Percentiles rank a stretch among this genome's conserved stretches.
Conservation (phyloP, 31 red algal genomes). For the Porphyra umbilicalis region DNA sequence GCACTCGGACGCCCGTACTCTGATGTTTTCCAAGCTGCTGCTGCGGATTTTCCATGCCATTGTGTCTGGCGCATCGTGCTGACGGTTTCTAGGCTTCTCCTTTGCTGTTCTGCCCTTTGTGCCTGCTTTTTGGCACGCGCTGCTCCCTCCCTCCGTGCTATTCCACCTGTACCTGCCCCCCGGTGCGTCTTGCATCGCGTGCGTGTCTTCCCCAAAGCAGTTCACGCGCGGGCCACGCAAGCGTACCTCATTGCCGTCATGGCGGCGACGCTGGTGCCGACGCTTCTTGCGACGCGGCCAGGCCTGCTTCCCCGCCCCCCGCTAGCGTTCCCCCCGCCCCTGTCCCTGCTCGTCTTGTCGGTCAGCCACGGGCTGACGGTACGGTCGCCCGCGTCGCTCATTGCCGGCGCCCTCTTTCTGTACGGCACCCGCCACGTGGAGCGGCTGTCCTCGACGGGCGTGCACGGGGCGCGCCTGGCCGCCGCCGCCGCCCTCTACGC, state of each 20-base stretch:
- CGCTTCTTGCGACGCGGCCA: neutral
- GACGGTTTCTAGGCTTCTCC: too few relatives aligned
- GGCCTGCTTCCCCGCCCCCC: neutral
- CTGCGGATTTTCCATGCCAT: too few relatives aligned
- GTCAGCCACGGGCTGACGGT: neutral
- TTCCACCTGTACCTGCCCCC: too few relatives aligned
- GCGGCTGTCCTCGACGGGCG: neutral
- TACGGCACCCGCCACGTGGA: neutral
- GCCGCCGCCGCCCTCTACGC: neutral
- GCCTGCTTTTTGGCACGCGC: too few relatives aligned
- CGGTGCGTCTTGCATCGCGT: too few relatives aligned
- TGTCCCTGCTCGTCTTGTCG: neutral
- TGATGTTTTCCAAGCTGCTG: too few relatives aligned
- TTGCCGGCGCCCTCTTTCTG: neutral
- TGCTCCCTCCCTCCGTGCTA: too few relatives aligned
- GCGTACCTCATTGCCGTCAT: neutral
- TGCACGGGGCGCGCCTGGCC: neutral
- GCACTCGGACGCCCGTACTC: too few relatives aligned
- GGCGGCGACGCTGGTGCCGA: neutral
- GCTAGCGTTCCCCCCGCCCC: neutral
- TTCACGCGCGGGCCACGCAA: neutral
- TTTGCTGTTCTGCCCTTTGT: too few relatives aligned
- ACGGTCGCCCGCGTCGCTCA: neutral
- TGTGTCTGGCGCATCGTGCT: neutral
- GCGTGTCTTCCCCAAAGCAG: neutral